Base-by-base conservation (phyloP, 2,329 filamentous ascomycete genomes). In the Coleophoma crateriformis region DNA sequence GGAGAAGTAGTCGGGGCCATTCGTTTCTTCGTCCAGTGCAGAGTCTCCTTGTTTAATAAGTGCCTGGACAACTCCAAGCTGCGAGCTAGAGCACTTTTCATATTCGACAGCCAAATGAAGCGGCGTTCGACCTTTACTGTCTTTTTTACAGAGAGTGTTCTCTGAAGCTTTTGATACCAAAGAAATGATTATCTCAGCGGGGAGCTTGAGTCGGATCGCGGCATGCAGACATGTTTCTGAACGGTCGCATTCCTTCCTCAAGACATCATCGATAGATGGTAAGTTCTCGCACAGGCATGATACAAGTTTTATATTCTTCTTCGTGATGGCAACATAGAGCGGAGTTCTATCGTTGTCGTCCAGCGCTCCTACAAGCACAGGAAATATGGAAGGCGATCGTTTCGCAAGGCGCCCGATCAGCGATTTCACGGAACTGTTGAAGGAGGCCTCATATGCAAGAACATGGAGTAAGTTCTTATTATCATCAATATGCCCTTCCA, bases 301-400 rank as follows among this genome's bases (percentile, higher is more conserved):
- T 14, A 52, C 40, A 14, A 55, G 34, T 14, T 50, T 53, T 5
- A 49, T 33, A 12, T 45, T 39, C 40, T 53, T 57, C 37, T 50
- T 50, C 10, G 46, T 38, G 13, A 57, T 52, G 5, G 58, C 56
- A 33, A 54, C 48, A 42, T 53, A 54, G 11, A 60, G 54, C 20
- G 58, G 56, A 15, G 55, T 58, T 27, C 57, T 58, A 14, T 46
- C 46, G 38, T 53, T 48, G 14, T 42, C 45, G 44, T 58, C 55
- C 27, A 27, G 27, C 8, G 27, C 27, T 27, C 27, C 27, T 27
- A 27, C 27, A 27, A 27, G 27, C 8, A 27, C 6, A 27, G 27
- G 27, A 27, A 27, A 27, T 10, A 10, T 27, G 8, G 27, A 27
- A 27, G 27, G 27, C 27, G 27, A 27, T 4, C 27, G 27, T 27